Base-by-base conservation (phyloP, 768 basidiomycete genomes). In the Sutorius australiensis region DNA sequence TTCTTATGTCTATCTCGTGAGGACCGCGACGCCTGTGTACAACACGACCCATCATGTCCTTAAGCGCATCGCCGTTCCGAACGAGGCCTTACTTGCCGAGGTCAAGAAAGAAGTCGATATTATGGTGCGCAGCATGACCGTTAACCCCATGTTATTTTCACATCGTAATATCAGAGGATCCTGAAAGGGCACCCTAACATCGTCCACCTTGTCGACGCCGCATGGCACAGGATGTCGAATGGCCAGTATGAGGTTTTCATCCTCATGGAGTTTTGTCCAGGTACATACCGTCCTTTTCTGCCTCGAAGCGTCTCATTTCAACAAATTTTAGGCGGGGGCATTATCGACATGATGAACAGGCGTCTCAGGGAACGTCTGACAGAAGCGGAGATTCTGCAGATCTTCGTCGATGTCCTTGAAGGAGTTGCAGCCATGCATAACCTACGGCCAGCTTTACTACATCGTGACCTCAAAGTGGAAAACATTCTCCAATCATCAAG, bases 281-380 rank as follows among this genome's bases (percentile, higher is more conserved):
- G 94, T 86, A 65, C 58, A 80, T 24, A 50, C 47, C 37, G 6
- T 46, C 17, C 21, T 19, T 13, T 43, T 51, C 14, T 44, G 3
- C 6, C 11, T 42, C 42, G 33, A 27, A 33, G 37, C 36, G 62
- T 38, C 62, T 58, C 43, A 58, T 50, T 46, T 36, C 27, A 40
- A 36, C 48, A 13, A 31, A 46, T 12, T 24, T 2, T 58, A 92
- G 94, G 94, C 44, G 97, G 97, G 36, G 97, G 97, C 33, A 98
- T 99, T 59, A 98, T 99, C 71, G 97, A 99, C 74, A 94, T 98
- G 87, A 94, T 99, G 91, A 99, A 99, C 72, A 84, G 94, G 60
- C 83, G 97, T 48, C 79, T 99, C 42, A 83, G 95, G 49, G 94
- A 98, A 72, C 84, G 97, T 24, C 79, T 98, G 38, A 95, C 92